Evolutionary conservation across 768 basidiomycete genomes (phyloP).

Genomic region (Leccinum variicolor): DNA sequence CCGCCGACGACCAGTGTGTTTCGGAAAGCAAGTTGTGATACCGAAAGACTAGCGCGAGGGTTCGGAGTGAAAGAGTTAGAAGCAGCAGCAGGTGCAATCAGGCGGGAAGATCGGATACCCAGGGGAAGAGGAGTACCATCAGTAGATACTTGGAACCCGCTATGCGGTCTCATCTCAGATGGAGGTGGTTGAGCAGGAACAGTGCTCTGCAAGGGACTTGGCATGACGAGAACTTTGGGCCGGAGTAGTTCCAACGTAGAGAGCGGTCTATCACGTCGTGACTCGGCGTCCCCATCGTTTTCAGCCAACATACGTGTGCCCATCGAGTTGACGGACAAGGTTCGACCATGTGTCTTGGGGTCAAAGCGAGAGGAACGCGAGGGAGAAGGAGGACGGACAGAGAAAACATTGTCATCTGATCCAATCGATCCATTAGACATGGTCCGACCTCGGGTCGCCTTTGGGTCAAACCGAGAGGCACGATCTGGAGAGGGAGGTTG

Average conservation of each 20-base stretch:
- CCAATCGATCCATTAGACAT: slow-evolving; percentile 46
- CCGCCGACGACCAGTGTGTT: slow-evolving; percentile 73
- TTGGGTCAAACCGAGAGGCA: slow-evolving; percentile 45
- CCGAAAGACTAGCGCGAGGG: slow-evolving; percentile 64
- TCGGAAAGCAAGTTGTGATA: slow-evolving; percentile 85
- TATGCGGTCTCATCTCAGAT: slow-evolving; percentile 36
- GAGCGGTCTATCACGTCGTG: slow-evolving; percentile 51
- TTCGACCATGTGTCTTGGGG: slow-evolving; percentile 69
- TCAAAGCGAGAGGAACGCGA: slow-evolving; percentile 72
- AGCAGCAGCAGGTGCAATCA: slow-evolving; percentile 37
- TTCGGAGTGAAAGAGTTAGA: slow-evolving; percentile 79
- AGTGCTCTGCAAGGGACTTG: slow-evolving; percentile 70
- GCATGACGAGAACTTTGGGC: slow-evolving; percentile 94
- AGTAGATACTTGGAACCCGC: slow-evolving; percentile 59
- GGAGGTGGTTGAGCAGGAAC: slow-evolving; percentile 33
- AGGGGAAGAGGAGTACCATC: slow-evolving; percentile 72
- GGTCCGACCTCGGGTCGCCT: slow-evolving; percentile 35
- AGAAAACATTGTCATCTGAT: slow-evolving; percentile 60
- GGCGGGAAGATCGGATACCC: slow-evolving; percentile 59
- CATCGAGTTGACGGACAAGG: slow-evolving; percentile 61
- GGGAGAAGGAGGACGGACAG: slow-evolving; percentile 59
- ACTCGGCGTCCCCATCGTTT: slow-evolving; percentile 40
- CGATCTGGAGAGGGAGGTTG: slow-evolving; percentile 37
- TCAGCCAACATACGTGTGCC: slow-evolving; percentile 63
- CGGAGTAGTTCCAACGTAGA: slow-evolving; percentile 79